These are phyloP conservation scores for Umbelopsis vinacea DNA, from an alignment of 192 early-diverging fungal genomes.

Conservation along the genomic window DNA sequence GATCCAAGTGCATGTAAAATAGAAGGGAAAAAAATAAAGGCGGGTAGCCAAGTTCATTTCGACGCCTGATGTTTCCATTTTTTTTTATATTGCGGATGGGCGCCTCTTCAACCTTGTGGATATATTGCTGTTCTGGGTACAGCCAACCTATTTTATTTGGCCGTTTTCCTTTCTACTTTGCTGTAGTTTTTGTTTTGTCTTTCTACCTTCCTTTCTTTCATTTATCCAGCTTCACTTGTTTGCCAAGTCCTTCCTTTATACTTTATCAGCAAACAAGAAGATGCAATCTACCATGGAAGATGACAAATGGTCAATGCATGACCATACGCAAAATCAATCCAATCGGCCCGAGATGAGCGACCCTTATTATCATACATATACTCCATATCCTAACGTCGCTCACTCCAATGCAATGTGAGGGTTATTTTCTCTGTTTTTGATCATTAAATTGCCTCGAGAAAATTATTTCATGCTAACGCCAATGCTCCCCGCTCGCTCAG, in stretches of 20 bases:
- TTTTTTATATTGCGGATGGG: background rate
- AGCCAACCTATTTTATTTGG: background rate
- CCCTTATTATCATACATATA: background rate
- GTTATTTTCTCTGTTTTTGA: background rate
- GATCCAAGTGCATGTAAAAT: background rate
- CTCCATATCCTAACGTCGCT: background rate
- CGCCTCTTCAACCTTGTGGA: conserved; percentile 22
- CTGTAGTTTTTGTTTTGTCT: background rate
- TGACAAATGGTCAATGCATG: conserved; percentile 19
- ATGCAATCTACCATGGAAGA: conserved; percentile 9
- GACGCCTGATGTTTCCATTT: conserved; percentile 3
- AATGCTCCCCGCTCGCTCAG: background rate
- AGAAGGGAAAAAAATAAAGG: background rate
- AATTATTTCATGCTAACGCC: background rate
- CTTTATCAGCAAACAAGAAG: conserved; percentile 1
- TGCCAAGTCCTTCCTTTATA: conserved; percentile 20
- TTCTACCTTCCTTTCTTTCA: background rate
- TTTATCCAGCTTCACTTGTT: background rate
- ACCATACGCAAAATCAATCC: conserved; percentile 2
- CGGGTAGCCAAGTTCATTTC: background rate
- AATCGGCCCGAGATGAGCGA: conserved; percentile 13
- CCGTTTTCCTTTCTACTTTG: background rate
- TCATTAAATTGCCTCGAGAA: background rate
- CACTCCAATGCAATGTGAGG: conserved; percentile 7
- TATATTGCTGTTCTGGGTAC: conserved; percentile 1